Percentiles rank a stretch among this genome's conserved stretches.
These are phyloP conservation scores for Coemansia sp. DNA, from an alignment of 192 early-diverging fungal genomes.

Conservation along the genomic window DNA sequence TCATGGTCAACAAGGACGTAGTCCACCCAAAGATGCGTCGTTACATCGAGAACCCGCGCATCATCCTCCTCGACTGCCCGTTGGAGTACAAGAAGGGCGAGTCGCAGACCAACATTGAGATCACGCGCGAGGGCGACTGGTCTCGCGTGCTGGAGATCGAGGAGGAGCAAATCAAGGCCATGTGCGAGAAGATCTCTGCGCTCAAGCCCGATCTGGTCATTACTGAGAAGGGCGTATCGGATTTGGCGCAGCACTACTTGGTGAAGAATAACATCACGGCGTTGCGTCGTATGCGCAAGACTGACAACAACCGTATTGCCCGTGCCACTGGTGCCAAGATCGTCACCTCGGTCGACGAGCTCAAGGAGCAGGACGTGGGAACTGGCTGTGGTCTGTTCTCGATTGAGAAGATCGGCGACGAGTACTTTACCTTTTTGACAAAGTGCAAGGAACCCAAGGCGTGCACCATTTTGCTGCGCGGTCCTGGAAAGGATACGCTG, in stretches of 20 bases:
- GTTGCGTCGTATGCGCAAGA: constrained; percentile 96
- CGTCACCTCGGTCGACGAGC: constrained; percentile 94
- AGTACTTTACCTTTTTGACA: constrained; percentile 97
- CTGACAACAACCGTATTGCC: constrained; percentile 98
- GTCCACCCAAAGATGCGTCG: constrained; percentile 98
- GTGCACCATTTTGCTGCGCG: constrained; percentile 96
- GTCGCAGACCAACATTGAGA: constrained; percentile 98
- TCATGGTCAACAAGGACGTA: constrained; percentile 99
- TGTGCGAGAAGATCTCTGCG: constrained; percentile 95
- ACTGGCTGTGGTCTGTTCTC: constrained; percentile 92
- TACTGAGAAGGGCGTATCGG: constrained; percentile 99
- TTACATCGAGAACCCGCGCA: constrained; percentile 92
- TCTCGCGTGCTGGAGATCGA: constrained; percentile 95
- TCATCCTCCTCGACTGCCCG: constrained; percentile 96
- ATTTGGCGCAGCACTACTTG: constrained; percentile 98
- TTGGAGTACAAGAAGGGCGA: constrained; percentile 99
- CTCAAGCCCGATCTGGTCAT: constrained; percentile 98
- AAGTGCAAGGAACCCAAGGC: constrained; percentile 97
- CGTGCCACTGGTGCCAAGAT: constrained; percentile 97
- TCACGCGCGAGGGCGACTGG: constrained; percentile 97
- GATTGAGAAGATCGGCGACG: constrained; percentile 98
- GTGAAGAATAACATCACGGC: constrained; percentile 98
- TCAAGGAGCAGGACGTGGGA: constrained; percentile 95
- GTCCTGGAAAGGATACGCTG: constrained; percentile 96
- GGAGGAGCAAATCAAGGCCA: constrained; percentile 97